Evolutionary conservation across 2,329 filamentous ascomycete genomes (phyloP).

Genomic region (Macrophomina phaseolina): DNA sequence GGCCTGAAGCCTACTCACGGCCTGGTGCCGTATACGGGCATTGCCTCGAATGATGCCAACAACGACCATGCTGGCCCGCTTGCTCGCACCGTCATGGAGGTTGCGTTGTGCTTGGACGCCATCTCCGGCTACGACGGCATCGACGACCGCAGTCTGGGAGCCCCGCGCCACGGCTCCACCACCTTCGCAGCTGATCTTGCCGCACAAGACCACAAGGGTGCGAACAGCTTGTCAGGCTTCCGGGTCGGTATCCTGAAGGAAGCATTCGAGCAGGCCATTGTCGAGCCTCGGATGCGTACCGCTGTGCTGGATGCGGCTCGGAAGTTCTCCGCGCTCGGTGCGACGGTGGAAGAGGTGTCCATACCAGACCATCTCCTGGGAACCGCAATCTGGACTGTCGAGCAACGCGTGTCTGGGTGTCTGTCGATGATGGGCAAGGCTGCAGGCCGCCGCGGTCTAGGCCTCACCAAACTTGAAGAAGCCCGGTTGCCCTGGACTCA

Average conservation of each 20-base stretch:
- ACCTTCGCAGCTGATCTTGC: conserved; percentile 32
- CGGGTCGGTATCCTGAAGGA: conserved; percentile 38
- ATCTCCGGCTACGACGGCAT: conserved; percentile 40
- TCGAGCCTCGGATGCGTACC: conserved; percentile 48
- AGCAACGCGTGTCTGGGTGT: conserved; percentile 40
- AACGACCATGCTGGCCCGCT: conserved; percentile 51
- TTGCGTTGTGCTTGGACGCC: conserved; percentile 38
- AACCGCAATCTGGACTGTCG: conserved; percentile 55
- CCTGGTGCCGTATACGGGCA: conserved; percentile 58
- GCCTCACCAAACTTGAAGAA: conserved; percentile 56
- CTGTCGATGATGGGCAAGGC: conserved; percentile 49
- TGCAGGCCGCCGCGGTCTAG: conserved; percentile 45
- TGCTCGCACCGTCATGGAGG: conserved; percentile 35
- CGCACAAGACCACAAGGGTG: not conserved
- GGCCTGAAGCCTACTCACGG: conserved; percentile 56
- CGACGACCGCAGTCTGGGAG: conserved; percentile 40
- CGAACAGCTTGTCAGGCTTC: conserved; percentile 32
- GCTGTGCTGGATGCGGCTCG: conserved; percentile 50
- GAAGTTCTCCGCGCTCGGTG: conserved; percentile 53
- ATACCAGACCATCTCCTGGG: conserved; percentile 57
- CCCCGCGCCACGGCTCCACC: conserved; percentile 35
- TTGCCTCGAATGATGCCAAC: conserved; percentile 43
- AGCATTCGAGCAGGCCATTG: conserved; percentile 33
- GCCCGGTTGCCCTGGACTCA: conserved; percentile 56
- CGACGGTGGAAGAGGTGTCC: conserved; percentile 53